Conservation (phyloP, 1,139 yeast genomes). For the Taphrina sp. region DNA sequence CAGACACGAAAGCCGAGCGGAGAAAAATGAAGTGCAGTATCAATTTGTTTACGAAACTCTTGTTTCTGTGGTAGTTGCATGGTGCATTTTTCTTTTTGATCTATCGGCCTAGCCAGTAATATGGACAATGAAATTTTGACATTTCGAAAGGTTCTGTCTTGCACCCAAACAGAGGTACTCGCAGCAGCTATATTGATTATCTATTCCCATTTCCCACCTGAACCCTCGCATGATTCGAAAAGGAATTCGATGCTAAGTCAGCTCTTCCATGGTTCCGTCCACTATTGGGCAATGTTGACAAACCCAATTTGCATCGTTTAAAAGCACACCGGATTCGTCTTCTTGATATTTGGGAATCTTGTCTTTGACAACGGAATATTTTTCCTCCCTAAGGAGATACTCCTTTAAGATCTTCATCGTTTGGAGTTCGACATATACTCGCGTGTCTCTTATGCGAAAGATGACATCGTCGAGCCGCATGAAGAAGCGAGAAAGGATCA, state of each 20-base stretch:
- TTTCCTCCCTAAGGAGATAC: constrained; percentile 69
- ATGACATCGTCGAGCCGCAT: constrained; percentile 86
- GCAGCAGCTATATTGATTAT: too few species aligned
- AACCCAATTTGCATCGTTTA: constrained; percentile 85
- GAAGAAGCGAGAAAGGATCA: constrained; percentile 73
- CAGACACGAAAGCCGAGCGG: constrained; percentile 8
- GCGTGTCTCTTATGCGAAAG: constrained; percentile 76
- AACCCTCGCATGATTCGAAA: too few species aligned
- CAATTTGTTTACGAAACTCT: too few species aligned
- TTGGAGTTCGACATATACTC: constrained; percentile 76
- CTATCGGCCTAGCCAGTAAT: too few species aligned
- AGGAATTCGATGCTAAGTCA: too few species aligned
- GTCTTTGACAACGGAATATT: constrained; percentile 57
- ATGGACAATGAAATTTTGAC: too few species aligned
- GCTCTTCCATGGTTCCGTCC: constrained; percentile 13
- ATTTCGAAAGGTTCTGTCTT: too few species aligned
- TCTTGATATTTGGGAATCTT: constrained; percentile 48
- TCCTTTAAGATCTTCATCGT: constrained; percentile 68
- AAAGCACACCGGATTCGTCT: constrained; percentile 68
- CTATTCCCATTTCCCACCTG: too few species aligned
- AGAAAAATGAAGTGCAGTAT: too few species aligned
- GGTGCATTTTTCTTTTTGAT: too few species aligned
- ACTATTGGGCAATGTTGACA: constrained; percentile 56
- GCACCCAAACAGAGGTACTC: too few species aligned
- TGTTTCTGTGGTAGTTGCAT: too few species aligned